phyloP scores from a whole-genome alignment of 2,329 filamentous ascomycete genomes.

The Ophiostoma sp. region DNA sequence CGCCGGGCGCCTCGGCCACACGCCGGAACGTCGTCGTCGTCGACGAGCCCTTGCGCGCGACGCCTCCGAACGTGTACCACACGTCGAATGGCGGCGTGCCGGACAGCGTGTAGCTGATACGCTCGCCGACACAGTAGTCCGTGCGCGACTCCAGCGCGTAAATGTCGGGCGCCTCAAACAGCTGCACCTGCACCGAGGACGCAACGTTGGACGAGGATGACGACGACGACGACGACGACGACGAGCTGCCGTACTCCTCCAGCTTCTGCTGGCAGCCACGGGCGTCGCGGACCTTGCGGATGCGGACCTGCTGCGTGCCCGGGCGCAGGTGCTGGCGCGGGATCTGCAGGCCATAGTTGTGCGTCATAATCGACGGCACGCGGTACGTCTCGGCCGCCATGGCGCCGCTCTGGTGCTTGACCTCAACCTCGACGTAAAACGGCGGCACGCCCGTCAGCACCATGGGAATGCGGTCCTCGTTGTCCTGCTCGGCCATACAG shows the following conservation, averaged over 20 bases:
- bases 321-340: constrained; percentile 78
- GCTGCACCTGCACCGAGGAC: constrained; percentile 79
- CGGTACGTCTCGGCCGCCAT: constrained; percentile 76
- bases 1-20: constrained; percentile 83
- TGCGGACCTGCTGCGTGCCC: constrained; percentile 82
- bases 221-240: constrained; percentile 55
- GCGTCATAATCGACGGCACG: constrained; percentile 70
- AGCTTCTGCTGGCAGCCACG: constrained; percentile 73
- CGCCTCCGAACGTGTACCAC: constrained; percentile 80
- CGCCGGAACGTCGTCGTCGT: constrained; percentile 81
- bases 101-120: constrained; percentile 84
- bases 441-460: constrained; percentile 72
- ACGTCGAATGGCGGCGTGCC: constrained; percentile 91
- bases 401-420: constrained; percentile 80
- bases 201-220: constrained; percentile 36
- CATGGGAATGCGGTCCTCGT: constrained; percentile 84
- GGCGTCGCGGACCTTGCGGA: constrained; percentile 82
- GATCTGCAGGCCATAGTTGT: constrained; percentile 72
- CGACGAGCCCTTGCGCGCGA: constrained; percentile 71
- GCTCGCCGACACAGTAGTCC: constrained; percentile 94
- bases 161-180: constrained; percentile 89
- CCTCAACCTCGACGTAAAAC: constrained; percentile 85
- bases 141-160: constrained; percentile 75
- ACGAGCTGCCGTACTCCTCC: constrained; percentile 18
- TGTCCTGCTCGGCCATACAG: constrained; percentile 75